These are phyloP conservation scores for Sordariomycetes sp. DNA, from an alignment of 2,329 filamentous ascomycete species.

Conservation along the genomic window DNA sequence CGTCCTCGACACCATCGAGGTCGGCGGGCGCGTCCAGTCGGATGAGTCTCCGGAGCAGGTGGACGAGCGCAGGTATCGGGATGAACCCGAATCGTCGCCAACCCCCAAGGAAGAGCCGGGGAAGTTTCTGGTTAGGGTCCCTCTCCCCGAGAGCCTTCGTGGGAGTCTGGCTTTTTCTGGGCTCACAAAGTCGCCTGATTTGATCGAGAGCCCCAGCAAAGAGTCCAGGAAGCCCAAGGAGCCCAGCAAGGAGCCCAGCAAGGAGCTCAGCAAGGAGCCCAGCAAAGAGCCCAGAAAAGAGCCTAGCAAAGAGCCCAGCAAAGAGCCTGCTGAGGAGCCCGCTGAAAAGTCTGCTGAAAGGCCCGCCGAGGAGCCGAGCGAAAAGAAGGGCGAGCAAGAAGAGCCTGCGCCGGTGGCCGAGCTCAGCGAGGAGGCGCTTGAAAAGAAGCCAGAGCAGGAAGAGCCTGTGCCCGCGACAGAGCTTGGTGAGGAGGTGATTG, in stretches of 20 bases:
- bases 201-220: not conserved
- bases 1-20: slow-evolving; percentile 47
- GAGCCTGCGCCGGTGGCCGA: not conserved
- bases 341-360: too few relatives aligned
- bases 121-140: not conserved
- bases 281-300: too few relatives aligned
- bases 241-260: not conserved
- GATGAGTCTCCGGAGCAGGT: not conserved
- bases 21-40: slow-evolving; percentile 24
- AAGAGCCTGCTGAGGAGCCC: too few relatives aligned
- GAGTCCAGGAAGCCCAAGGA: not conserved
- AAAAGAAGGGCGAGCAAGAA: not conserved
- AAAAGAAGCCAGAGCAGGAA: not conserved
- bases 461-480: not conserved
- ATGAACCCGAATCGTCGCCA: not conserved
- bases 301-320: too few relatives aligned
- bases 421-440: not conserved
- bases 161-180: not conserved
- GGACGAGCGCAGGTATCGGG: not conserved
- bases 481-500: not conserved
- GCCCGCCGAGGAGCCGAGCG: not conserved
- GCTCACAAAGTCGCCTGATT: not conserved
- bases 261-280: not conserved
- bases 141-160: not conserved
- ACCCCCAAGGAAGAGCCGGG: not conserved